phyloP scores from a whole-genome alignment of 2,329 filamentous ascomycete species.

The Hortaea werneckii region DNA sequence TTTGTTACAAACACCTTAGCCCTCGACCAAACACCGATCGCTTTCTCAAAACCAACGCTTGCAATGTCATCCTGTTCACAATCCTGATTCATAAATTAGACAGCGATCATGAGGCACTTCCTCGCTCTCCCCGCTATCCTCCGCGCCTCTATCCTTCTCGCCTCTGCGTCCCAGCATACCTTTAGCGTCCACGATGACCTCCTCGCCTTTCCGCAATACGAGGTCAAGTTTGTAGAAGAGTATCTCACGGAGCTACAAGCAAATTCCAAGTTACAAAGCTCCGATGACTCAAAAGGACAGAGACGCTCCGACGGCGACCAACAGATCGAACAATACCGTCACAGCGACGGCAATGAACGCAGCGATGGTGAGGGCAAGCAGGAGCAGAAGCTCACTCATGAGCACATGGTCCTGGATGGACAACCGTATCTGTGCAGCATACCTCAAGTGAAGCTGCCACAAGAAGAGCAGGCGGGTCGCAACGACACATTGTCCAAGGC shows the following conservation, averaged over 20 bases:
- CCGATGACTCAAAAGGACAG: slow-evolving; percentile 4
- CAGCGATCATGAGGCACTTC: slow-evolving; percentile 36
- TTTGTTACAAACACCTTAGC: no score
- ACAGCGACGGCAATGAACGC: slow-evolving; percentile 2
- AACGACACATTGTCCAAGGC: slow-evolving; percentile 33
- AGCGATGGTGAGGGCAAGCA: slow-evolving; percentile 6
- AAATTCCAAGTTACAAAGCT: slow-evolving; percentile 43
- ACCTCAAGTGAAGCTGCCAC: slow-evolving; percentile 53
- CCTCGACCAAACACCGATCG: no score
- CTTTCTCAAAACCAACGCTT: no score
- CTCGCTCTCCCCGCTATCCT: slow-evolving; percentile 39
- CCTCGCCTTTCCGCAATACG: slow-evolving; percentile 77
- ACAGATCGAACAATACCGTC: slow-evolving; percentile 14
- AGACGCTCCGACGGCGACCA: neutral
- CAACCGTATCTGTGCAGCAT: slow-evolving; percentile 77
- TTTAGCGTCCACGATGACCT: slow-evolving; percentile 88
- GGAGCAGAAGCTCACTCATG: slow-evolving; percentile 41
- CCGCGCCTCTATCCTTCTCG: slow-evolving; percentile 37
- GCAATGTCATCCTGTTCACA: no score
- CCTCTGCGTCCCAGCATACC: slow-evolving; percentile 36
- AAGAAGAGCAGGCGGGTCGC: slow-evolving; percentile 1
- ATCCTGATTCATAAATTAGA: no score
- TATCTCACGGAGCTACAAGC: slow-evolving; percentile 65
- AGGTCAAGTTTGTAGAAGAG: slow-evolving; percentile 59
- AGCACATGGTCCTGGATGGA: slow-evolving; percentile 61